Base-by-base conservation (phyloP, 116 monocot genomes). In the Trichopus zeylanicus region DNA sequence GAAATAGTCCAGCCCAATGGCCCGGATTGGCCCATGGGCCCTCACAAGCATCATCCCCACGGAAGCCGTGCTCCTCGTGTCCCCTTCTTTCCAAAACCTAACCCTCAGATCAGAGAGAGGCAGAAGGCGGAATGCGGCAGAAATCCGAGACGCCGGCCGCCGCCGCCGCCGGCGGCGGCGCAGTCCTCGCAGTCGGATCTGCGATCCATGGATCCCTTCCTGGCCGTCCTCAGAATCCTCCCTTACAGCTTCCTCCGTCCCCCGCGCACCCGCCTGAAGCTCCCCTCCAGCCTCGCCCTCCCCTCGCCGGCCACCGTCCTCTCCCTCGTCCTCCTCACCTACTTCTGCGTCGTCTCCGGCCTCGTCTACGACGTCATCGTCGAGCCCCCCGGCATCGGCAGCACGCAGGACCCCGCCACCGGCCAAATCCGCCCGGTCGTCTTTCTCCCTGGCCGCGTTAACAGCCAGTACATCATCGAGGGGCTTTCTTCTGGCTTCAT, bases 381-480 rank as follows among this genome's bases (percentile, higher is more conserved):
- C 31, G 94, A 94, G 71, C 89, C 94, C 24, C 89, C 89, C 1
- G 93, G 93, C 55, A 93, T 93, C 59, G 93, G 89, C 35, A 80
- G 77, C 70, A 77, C 80, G 20, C 86, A 94, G 74, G 89, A 89
- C 56, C 72, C 58, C 31, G 28, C 26, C 35, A 89, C 83, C 20
- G 80, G 86, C 35, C 56, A 80, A 23, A 86, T 94, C 46, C 58
- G 66, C 16, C 94, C 94, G 25, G 75, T 94, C 29, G 89, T 94
- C 55, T 89, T 94, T 75, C 80, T 89, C 55, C 83, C 86, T 1
- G 89, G 89, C 25, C 69, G 86, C 7, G 89, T 94, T 69, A 94
- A 94, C 68, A 81, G 86, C 3, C 89, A 94, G 75, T 89, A 94
- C 75, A 94, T 94, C 58, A 89, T 94, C 67, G 94, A 94, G 63